These are phyloP conservation scores for Lodderomyces beijingensis DNA, from an alignment of 1,139 yeast genomes.

Conservation along the genomic window DNA sequence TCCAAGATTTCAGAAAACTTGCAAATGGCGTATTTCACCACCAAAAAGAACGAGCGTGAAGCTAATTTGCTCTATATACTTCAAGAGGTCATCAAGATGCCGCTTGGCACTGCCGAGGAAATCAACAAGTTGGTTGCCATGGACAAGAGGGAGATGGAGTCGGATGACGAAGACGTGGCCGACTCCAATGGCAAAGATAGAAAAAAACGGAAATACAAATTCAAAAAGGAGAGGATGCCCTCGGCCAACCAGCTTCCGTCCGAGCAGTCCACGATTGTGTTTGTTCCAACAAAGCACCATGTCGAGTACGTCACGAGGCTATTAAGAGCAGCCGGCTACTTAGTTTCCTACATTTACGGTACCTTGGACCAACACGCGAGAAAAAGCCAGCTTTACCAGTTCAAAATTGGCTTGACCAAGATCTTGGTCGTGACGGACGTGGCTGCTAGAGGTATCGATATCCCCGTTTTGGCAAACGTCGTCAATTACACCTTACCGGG, in stretches of 20 bases:
- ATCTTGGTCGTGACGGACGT: constrained; percentile 94
- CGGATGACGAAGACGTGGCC: constrained; percentile 36
- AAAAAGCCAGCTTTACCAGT: constrained; percentile 79
- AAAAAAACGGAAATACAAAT: constrained; percentile 21
- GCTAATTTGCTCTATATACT: constrained; percentile 73
- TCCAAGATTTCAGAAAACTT: constrained; percentile 83
- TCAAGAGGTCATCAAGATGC: constrained; percentile 83
- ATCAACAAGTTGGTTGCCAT: constrained; percentile 47
- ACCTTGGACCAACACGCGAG: constrained; percentile 94
- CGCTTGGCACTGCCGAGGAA: constrained; percentile 68
- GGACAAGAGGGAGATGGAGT: constrained; percentile 41
- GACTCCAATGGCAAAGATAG: constrained; percentile 25
- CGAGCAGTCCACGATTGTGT: constrained; percentile 80
- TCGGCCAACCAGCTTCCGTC: constrained; percentile 83
- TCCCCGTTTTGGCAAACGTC: constrained; percentile 92
- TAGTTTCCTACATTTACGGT: constrained; percentile 88
- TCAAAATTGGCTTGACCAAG: constrained; percentile 78
- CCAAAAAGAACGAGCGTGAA: constrained; percentile 84
- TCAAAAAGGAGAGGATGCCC: constrained; percentile 59
- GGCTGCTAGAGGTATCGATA: constrained; percentile 99
- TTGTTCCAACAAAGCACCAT: constrained; percentile 96
- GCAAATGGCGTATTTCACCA: constrained; percentile 82
- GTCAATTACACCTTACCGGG: constrained; percentile 87
- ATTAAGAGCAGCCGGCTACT: constrained; percentile 74
- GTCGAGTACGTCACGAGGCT: constrained; percentile 81